These are phyloP conservation scores for Paraglomus brasilianum DNA, from an alignment of 192 early-diverging fungal genomes.

Conservation along the genomic window DNA sequence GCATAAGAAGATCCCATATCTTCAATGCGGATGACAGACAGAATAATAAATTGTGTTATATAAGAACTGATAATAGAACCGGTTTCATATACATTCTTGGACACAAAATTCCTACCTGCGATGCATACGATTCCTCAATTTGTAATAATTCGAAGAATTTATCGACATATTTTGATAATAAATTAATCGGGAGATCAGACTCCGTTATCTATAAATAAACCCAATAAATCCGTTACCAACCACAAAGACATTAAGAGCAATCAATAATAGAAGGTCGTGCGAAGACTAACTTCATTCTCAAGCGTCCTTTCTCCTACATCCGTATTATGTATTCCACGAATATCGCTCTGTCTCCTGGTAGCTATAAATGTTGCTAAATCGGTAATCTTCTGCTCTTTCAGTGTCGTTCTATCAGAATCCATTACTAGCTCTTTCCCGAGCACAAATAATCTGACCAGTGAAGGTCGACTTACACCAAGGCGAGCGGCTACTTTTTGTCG, in stretches of 20 bases:
- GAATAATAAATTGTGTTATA: neutral
- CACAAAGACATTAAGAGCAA: neutral
- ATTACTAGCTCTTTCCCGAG: conserved; percentile 39
- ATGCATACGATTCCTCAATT: conserved; percentile 46
- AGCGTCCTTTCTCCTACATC: neutral
- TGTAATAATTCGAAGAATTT: conserved; percentile 41
- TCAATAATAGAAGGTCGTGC: neutral
- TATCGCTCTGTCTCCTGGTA: conserved; percentile 27
- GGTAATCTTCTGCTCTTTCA: conserved; percentile 42
- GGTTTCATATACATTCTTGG: no score
- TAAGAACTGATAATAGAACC: neutral
- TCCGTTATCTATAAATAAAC: conserved; percentile 30
- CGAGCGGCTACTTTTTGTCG: conserved; percentile 33
- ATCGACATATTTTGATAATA: conserved; percentile 45
- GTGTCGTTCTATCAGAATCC: conserved; percentile 35
- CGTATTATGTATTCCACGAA: neutral
- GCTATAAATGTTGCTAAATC: conserved; percentile 39
- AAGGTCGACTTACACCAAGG: conserved; percentile 33
- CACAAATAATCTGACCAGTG: conserved; percentile 36
- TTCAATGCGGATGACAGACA: neutral
- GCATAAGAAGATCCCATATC: conserved; percentile 37
- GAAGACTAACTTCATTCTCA: neutral
- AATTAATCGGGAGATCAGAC: conserved; percentile 38
- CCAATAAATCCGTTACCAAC: neutral
- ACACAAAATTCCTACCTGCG: conserved; percentile 32